Evolutionary conservation across 129 eudicot genomes (phyloP).

Genomic region (Flaveria sonorensis): DNA sequence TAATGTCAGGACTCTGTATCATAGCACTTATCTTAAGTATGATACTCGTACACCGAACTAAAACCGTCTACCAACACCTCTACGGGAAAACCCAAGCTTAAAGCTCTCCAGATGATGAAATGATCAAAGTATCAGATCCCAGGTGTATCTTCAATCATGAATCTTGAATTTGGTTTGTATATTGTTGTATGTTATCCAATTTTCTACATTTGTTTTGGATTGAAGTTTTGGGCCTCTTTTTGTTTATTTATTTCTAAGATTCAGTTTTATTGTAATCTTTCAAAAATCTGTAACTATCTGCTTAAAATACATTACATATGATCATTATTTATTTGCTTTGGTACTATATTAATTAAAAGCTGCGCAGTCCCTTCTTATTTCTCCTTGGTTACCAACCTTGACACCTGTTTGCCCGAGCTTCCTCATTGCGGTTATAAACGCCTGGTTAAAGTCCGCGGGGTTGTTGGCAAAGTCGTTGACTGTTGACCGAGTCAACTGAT

Average conservation of each 20-base stretch:
- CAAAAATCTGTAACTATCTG: slow-evolving; percentile 16
- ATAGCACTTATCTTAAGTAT: slow-evolving; percentile 65
- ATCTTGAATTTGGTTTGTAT: slow-evolving; percentile 30
- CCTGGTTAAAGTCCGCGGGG: slow-evolving; percentile 49
- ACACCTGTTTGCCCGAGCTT: slow-evolving; percentile 71
- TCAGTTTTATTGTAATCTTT: slow-evolving; percentile 27
- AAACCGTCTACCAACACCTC: slow-evolving; percentile 66
- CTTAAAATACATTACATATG: slow-evolving; percentile 1
- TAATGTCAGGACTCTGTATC: slow-evolving; percentile 84
- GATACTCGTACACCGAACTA: slow-evolving; percentile 89
- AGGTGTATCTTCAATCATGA: background rate
- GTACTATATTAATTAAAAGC: slow-evolving; percentile 46
- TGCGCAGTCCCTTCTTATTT: slow-evolving; percentile 69
- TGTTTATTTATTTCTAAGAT: background rate
- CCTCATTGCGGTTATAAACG: slow-evolving; percentile 68
- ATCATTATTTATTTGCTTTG: slow-evolving; percentile 8
- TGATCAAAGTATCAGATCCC: background rate
- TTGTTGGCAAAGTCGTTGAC: slow-evolving; percentile 62
- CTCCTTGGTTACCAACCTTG: slow-evolving; percentile 68
- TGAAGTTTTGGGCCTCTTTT: slow-evolving; percentile 21
- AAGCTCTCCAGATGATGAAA: slow-evolving; percentile 1
- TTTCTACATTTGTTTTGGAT: slow-evolving; percentile 17
- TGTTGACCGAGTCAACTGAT: slow-evolving; percentile 47
- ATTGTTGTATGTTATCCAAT: slow-evolving; percentile 7
- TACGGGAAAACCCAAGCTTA: slow-evolving; percentile 68